Evolutionary conservation across 1,284 basidiomycete species (phyloP).

Genomic region (Irpex sp.): DNA sequence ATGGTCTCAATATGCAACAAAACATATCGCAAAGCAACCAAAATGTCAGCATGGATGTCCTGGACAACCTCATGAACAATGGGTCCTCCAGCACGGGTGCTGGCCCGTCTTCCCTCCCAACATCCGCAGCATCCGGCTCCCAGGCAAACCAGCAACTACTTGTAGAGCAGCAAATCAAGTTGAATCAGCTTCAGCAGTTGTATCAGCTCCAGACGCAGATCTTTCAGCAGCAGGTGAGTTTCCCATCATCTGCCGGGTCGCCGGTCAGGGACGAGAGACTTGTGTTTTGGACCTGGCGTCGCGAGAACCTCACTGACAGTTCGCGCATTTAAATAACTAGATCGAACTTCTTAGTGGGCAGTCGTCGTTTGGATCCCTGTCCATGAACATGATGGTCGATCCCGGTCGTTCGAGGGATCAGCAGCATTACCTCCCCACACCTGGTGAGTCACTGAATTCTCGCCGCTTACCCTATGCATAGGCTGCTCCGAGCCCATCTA

Average conservation of each 20-base stretch:
- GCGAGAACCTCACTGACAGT: neutral
- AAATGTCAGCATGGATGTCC: constrained; percentile 41
- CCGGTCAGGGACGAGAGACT: no score
- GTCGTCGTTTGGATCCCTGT: constrained; percentile 23
- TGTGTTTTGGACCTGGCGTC: neutral
- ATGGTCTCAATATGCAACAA: constrained; percentile 18
- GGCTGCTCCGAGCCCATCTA: no score
- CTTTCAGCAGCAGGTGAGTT: constrained; percentile 74
- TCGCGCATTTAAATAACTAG: constrained; percentile 29
- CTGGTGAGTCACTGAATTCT: constrained; percentile 40
- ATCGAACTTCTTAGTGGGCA: constrained; percentile 71
- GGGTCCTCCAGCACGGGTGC: constrained; percentile 26
- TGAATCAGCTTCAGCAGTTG: constrained; percentile 68
- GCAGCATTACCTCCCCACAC: constrained; percentile 63
- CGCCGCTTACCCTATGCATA: no score
- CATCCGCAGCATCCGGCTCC: constrained; percentile 8
- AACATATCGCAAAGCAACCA: constrained; percentile 20
- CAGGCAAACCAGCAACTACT: constrained; percentile 17
- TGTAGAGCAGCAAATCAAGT: constrained; percentile 34
- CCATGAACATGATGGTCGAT: constrained; percentile 29
- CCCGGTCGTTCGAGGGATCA: constrained; percentile 30
- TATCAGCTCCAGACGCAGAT: constrained; percentile 77
- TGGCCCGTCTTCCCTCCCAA: constrained; percentile 5
- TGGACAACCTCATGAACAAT: constrained; percentile 44
- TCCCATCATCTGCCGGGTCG: neutral